Percentiles rank a stretch among this genome's conserved stretches.
Conservation (phyloP, 345 rosid genomes). For the Eutrema yunnanense region DNA sequence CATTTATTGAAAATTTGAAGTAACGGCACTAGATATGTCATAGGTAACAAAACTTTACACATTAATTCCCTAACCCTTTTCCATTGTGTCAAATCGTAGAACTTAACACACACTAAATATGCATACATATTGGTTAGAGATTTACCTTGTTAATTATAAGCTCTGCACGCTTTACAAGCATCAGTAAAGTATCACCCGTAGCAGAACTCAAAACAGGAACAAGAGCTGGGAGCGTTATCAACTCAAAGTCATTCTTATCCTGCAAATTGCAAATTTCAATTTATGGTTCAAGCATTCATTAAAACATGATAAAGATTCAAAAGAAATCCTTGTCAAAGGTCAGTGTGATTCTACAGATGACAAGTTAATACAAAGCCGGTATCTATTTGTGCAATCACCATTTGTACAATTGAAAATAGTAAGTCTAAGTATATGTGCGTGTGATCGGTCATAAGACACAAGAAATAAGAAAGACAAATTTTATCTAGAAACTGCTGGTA, state of each 20-base stretch:
- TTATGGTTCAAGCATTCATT: slow-evolving; percentile 4
- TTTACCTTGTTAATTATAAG: slow-evolving; percentile 81
- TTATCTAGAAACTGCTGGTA: not conserved
- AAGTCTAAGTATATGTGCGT: not conserved
- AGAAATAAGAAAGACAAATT: not conserved
- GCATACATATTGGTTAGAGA: not conserved
- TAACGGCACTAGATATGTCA: not conserved
- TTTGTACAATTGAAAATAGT: not conserved
- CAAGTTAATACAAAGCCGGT: not conserved
- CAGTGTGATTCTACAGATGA: not conserved
- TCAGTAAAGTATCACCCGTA: slow-evolving; percentile 77
- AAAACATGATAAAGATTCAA: not conserved
- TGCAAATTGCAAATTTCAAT: slow-evolving; percentile 35
- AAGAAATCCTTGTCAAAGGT: not conserved
- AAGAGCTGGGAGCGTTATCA: slow-evolving; percentile 87
- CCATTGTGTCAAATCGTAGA: slow-evolving; percentile 6
- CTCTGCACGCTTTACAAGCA: slow-evolving; percentile 84
- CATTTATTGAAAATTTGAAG: not conserved
- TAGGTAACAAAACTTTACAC: not conserved
- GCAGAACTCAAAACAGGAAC: slow-evolving; percentile 86
- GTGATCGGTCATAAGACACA: not conserved
- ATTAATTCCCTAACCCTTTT: not conserved
- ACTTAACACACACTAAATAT: not conserved
- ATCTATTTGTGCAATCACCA: not conserved
- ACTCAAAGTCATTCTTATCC: slow-evolving; percentile 89